phyloP scores from a whole-genome alignment of 805 yeast genomes.

The Zygosaccharomyces rouxii region DNA sequence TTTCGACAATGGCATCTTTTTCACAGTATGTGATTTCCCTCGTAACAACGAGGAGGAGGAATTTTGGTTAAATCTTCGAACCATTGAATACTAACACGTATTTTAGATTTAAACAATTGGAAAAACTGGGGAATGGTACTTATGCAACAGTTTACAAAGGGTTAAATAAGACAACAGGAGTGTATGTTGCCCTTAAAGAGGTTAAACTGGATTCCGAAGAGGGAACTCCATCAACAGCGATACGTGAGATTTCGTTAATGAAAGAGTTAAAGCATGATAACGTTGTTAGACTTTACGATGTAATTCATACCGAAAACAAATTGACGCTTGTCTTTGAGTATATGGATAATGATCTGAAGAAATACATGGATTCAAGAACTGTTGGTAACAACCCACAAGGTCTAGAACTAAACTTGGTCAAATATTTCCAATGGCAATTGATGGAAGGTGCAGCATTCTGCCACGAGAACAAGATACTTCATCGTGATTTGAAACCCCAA shows the following conservation, averaged over 20 bases:
- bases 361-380: constrained; percentile 79
- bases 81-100: constrained; percentile 6
- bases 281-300: constrained; percentile 86
- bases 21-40: constrained; percentile 26
- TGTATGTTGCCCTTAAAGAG: constrained; percentile 94
- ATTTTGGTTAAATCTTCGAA: not conserved
- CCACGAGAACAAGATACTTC: constrained; percentile 90
- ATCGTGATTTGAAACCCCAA: constrained; percentile 95
- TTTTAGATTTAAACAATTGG: constrained; percentile 35
- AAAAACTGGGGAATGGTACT: constrained; percentile 56
- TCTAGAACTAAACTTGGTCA: constrained; percentile 56
- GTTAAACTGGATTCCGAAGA: constrained; percentile 95
- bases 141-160: constrained; percentile 98
- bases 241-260: constrained; percentile 88
- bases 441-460: constrained; percentile 89
- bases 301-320: constrained; percentile 93
- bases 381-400: constrained; percentile 33
- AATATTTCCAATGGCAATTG: constrained; percentile 87
- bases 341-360: constrained; percentile 89
- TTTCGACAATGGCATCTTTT: constrained; percentile 24
- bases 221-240: constrained; percentile 98
- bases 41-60: not conserved
- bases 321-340: constrained; percentile 90
- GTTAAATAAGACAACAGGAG: constrained; percentile 80
- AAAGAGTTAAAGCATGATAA: constrained; percentile 93